Evolutionary conservation across 805 yeast genomes (phyloP).

Genomic region (Hemisphaericaspora nanyangensis): DNA sequence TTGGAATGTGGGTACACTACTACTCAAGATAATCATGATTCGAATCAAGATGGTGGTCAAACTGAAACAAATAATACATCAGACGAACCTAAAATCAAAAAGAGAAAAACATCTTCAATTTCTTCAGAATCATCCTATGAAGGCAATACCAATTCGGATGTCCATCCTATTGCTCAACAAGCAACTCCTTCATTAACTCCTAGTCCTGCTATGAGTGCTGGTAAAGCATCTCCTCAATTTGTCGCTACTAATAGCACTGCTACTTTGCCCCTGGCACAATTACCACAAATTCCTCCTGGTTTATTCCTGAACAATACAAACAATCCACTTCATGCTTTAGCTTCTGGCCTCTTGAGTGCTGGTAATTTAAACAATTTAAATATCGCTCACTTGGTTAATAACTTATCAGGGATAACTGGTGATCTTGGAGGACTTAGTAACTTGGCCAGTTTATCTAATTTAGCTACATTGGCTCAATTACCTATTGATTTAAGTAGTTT

Average conservation of each 20-base stretch:
- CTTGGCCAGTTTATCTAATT: constrained; percentile 35
- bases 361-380: constrained; percentile 42
- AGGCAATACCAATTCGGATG: constrained; percentile 2
- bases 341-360: constrained; percentile 20
- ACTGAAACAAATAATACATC: neutral
- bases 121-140: neutral
- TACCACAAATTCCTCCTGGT: neutral
- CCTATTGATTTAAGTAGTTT: constrained; percentile 38
- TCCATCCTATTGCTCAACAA: constrained; percentile 17
- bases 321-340: constrained; percentile 4
- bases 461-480: constrained; percentile 41
- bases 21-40: constrained; percentile 11
- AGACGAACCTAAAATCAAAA: neutral
- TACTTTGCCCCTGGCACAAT: neutral
- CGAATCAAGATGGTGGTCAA: neutral
- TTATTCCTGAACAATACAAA: neutral
- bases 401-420: constrained; percentile 21
- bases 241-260: neutral
- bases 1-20: constrained; percentile 64
- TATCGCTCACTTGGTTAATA: constrained; percentile 39
- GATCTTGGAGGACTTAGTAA: constrained; percentile 31
- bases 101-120: neutral
- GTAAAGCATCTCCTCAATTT: neutral
- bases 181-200: constrained; percentile 16
- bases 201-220: constrained; percentile 7